Base-by-base conservation (phyloP, 1,139 yeast species). In the Blastobotrys petasosporus region DNA sequence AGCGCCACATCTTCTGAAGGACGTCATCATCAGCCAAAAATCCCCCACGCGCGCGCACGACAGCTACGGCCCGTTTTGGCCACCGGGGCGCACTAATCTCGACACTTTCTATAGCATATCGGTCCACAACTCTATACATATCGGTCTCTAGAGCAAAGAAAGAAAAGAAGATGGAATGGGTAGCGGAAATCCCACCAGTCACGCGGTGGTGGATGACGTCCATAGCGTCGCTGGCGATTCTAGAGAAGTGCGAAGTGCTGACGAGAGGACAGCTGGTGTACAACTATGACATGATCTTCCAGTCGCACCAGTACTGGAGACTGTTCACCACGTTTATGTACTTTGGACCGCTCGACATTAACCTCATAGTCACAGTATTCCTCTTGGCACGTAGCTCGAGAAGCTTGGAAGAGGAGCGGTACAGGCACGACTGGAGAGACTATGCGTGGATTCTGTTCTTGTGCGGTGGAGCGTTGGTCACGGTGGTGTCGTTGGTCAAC, bases 241-340 rank as follows among this genome's bases (percentile, higher is more conserved):
- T 65, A 32, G 70, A 65, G 42, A 61, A 61, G 39, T 50, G 62
- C 6, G 70, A 67, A 1, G 49, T 58, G 13, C 49, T 69, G 11
- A 37, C 49, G 32, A 54, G 55, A 45, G 47, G 58, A 28, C 54
- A 62, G 44, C 46, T 56, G 34, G 40, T 52, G 41, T 60, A 49
- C 49, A 53, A 48, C 36, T 52, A 46, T 37, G 44, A 44, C 12
- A 51, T 51, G 50, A 59, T 58, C 7, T 47, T 53, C 31, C 49
- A 52, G 23, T 52, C 52, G 12, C 59, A 61, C 37, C 73, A 70
- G 55, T 63, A 64, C 52, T 72, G 76, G 74, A 58, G 79, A 28
- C 47, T 73, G 25, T 10, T 70, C 9, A 69, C 76, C 12, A 61
- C 74, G 3, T 69, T 74, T 46, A 46, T 72, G 6, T 73, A 70